These are phyloP conservation scores for Hygrophila difformis DNA, from an alignment of 257 asterid genomes.

Conservation along the genomic window DNA sequence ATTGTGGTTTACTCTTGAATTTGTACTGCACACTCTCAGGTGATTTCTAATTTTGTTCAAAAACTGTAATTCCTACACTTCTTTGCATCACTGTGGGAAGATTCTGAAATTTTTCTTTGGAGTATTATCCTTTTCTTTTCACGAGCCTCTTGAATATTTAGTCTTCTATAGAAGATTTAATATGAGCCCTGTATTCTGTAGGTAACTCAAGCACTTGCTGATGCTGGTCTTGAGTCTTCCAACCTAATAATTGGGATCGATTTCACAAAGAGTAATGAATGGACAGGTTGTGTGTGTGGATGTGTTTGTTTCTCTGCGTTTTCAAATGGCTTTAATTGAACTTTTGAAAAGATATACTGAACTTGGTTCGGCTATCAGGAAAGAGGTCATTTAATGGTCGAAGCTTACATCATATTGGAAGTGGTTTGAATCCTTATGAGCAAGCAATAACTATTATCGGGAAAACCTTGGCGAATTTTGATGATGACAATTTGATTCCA, in stretches of 20 bases:
- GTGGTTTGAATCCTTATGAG: constrained; percentile 66
- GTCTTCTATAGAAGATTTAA: constrained; percentile 1
- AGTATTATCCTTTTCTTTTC: background rate
- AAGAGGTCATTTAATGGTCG: constrained; percentile 52
- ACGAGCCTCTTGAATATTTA: background rate
- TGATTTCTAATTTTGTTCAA: background rate
- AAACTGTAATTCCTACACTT: background rate
- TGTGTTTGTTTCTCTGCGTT: background rate
- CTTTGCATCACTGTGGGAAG: background rate
- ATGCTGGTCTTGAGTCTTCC: constrained; percentile 92
- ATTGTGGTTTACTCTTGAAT: background rate
- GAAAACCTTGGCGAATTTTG: constrained; percentile 81
- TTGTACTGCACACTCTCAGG: background rate
- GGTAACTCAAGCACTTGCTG: constrained; percentile 87
- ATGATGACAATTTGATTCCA: constrained; percentile 92
- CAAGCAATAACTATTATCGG: constrained; percentile 90
- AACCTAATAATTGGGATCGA: constrained; percentile 89
- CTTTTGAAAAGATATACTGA: constrained; percentile 19
- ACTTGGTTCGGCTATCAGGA: constrained; percentile 36
- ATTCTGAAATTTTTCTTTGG: background rate
- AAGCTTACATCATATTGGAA: constrained; percentile 79
- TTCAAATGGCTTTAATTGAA: background rate
- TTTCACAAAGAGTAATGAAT: constrained; percentile 95
- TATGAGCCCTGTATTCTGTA: constrained; percentile 18
- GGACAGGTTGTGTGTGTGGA: constrained; percentile 67